A percentile compares a stretch with the other conserved stretches of the same genome.
These are phyloP conservation scores for Elsinoe batatas DNA, from an alignment of 2,329 filamentous ascomycete species.

Conservation along the genomic window DNA sequence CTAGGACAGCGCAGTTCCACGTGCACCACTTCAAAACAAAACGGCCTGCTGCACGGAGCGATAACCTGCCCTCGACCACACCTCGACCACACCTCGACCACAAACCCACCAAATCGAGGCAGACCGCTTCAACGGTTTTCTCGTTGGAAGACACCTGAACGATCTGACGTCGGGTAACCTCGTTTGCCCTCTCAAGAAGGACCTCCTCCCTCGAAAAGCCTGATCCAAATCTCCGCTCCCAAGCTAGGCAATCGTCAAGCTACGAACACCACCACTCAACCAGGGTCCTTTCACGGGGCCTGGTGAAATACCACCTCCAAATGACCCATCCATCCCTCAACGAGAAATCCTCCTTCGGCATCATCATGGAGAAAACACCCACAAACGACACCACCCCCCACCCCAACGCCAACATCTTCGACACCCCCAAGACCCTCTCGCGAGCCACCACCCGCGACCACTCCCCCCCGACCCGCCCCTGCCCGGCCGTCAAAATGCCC, in stretches of 20 bases:
- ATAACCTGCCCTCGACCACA: conserved; percentile 2
- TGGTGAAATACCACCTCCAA: background rate
- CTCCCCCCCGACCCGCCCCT: conserved; percentile 35
- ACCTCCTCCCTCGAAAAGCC: background rate
- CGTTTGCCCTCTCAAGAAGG: conserved; percentile 5
- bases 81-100: background rate
- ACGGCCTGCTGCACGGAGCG: conserved; percentile 6
- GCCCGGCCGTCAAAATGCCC: conserved; percentile 32
- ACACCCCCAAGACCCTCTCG: conserved; percentile 27
- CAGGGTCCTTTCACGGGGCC: background rate
- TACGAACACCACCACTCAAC: too few species aligned
- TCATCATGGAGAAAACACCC: conserved; percentile 28
- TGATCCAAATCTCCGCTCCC: background rate
- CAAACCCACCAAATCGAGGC: conserved; percentile 5
- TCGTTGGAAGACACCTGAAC: conserved; percentile 9
- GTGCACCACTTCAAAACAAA: conserved; percentile 4
- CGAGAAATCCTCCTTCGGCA: conserved; percentile 32
- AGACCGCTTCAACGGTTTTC: conserved; percentile 2
- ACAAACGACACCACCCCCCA: conserved; percentile 18
- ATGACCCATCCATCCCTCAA: conserved; percentile 13
- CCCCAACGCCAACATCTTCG: conserved; percentile 22
- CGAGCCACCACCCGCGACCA: conserved; percentile 24
- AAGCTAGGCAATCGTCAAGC: background rate
- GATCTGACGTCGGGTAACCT: conserved; percentile 9
- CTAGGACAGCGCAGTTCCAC: background rate